phyloP scores from a whole-genome alignment of 495 filamentous ascomycete species.

The Elaphomyces granulatus region DNA sequence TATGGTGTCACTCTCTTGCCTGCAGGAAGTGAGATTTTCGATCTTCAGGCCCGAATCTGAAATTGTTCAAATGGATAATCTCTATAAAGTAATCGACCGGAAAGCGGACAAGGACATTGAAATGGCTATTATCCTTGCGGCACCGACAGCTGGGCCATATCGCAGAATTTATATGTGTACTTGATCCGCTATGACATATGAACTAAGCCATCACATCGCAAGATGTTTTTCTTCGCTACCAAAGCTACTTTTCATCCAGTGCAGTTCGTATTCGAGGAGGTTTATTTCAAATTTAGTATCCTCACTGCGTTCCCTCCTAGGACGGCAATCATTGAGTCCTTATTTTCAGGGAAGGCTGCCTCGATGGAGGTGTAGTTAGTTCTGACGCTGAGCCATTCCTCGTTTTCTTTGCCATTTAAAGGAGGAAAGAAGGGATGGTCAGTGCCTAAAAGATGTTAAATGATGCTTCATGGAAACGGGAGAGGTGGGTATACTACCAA shows the following conservation, averaged over 20 bases:
- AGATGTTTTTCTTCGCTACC: background rate
- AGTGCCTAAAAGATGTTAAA: slow-evolving; percentile 38
- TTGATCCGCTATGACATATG: background rate
- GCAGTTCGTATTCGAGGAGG: background rate
- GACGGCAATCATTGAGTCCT: slow-evolving; percentile 33
- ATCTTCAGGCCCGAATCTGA: too few species aligned
- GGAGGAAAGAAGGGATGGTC: slow-evolving; percentile 96
- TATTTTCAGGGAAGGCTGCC: slow-evolving; percentile 39
- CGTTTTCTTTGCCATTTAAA: slow-evolving; percentile 38
- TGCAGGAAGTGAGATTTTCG: too few species aligned
- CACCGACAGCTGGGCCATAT: too few species aligned
- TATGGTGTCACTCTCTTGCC: too few species aligned
- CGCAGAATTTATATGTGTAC: too few species aligned
- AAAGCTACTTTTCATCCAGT: too few species aligned
- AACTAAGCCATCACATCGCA: background rate
- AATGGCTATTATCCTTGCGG: too few species aligned
- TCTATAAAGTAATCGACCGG: too few species aligned
- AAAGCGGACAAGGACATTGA: too few species aligned
- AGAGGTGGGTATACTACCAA: slow-evolving; percentile 38
- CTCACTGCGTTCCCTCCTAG: slow-evolving; percentile 59
- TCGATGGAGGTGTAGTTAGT: slow-evolving; percentile 62
- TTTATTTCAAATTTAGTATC: slow-evolving; percentile 38
- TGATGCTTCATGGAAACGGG: slow-evolving; percentile 4
- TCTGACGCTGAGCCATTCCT: slow-evolving; percentile 70
- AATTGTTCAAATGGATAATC: too few species aligned